Evolutionary conservation across 129 eudicot species (phyloP).

Genomic region (Ambrosia artemisiifolia): DNA sequence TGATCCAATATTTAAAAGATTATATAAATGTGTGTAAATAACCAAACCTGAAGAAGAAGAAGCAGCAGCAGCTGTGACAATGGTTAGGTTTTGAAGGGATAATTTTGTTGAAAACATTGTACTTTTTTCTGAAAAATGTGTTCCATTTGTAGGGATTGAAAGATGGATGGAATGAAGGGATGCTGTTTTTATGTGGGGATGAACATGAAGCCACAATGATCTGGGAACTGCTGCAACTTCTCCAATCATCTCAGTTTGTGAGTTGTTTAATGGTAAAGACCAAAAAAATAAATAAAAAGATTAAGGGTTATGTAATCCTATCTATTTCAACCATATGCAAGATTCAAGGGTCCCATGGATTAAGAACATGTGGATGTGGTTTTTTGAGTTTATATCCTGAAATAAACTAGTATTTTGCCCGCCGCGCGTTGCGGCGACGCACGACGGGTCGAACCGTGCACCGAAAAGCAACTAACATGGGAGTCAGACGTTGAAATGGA

Average conservation of each 20-base stretch:
- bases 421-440: too few species aligned
- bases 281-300: too few species aligned
- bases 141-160: constrained; percentile 21
- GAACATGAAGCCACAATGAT: constrained; percentile 26
- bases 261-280: constrained; percentile 3
- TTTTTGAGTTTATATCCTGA: background rate
- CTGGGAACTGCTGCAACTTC: constrained; percentile 30
- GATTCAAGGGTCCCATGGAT: constrained; percentile 12
- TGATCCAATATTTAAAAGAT: background rate
- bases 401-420: too few species aligned
- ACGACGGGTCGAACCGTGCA: too few species aligned
- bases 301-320: too few species aligned
- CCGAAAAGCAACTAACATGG: too few species aligned
- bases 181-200: constrained; percentile 16
- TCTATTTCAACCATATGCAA: background rate
- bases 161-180: background rate
- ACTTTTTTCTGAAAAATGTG: constrained; percentile 9
- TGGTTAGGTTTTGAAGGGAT: constrained; percentile 8
- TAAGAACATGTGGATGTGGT: constrained; percentile 29
- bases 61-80: constrained; percentile 48
- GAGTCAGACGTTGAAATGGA: too few species aligned
- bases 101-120: constrained; percentile 13
- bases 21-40: background rate
- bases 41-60: constrained; percentile 53
- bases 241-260: constrained; percentile 17